Evolutionary conservation across 345 rosid species (phyloP).

Genomic region (Syzygium aromaticum): DNA sequence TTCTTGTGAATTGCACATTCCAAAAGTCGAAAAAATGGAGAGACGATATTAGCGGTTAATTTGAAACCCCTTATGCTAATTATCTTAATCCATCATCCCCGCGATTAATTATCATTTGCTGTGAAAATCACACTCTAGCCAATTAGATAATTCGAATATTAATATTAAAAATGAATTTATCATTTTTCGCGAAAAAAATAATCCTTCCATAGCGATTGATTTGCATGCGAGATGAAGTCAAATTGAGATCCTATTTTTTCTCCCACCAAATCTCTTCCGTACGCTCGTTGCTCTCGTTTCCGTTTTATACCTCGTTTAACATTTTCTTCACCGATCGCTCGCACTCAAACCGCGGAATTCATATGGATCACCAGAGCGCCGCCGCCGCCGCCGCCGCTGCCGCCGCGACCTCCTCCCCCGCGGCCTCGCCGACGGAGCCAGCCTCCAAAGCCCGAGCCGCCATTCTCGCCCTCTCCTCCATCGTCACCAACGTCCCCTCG

Average conservation of each 20-base stretch:
- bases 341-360: not conserved
- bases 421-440: constrained; percentile 3
- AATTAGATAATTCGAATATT: not conserved
- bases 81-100: not conserved
- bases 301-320: not conserved
- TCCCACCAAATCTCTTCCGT: not conserved
- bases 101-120: not conserved
- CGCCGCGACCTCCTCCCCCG: not conserved
- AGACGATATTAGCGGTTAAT: not conserved
- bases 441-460: constrained; percentile 22
- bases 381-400: not conserved
- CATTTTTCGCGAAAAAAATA: not conserved
- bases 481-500: constrained; percentile 25
- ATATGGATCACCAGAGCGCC: not conserved
- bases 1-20: not conserved
- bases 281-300: not conserved
- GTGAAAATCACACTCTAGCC: not conserved
- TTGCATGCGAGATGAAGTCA: not conserved
- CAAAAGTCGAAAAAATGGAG: not conserved
- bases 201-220: not conserved
- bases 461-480: constrained; percentile 34
- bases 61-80: not conserved
- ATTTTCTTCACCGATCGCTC: not conserved
- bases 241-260: not conserved
- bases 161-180: not conserved